phyloP scores from a whole-genome alignment of 2,329 filamentous ascomycete genomes.

The Colletotrichum musae region DNA sequence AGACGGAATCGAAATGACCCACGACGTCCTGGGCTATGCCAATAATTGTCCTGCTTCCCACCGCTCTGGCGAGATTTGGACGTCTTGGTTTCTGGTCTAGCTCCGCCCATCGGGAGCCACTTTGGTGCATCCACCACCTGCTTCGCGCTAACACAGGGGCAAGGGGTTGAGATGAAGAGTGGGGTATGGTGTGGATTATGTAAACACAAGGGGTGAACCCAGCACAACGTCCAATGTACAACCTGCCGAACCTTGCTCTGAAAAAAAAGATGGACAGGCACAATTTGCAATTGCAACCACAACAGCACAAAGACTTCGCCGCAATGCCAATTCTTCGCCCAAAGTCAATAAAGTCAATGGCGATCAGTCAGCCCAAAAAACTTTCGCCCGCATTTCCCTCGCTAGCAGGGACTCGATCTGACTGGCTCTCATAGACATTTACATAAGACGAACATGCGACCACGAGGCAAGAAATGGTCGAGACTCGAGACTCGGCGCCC shows the following conservation, averaged over 20 bases:
- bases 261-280: background rate
- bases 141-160: constrained; percentile 35
- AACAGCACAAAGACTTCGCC: constrained; percentile 1
- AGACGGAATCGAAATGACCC: constrained; percentile 20
- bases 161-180: constrained; percentile 36
- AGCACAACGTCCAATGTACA: no score
- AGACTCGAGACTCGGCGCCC: background rate
- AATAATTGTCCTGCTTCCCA: constrained; percentile 36
- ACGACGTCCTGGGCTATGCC: constrained; percentile 12
- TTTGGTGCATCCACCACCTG: constrained; percentile 36
- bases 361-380: constrained; percentile 24
- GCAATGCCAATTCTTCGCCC: constrained; percentile 7
- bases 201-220: constrained; percentile 5
- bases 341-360: constrained; percentile 4
- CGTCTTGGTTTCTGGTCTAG: constrained; percentile 45
- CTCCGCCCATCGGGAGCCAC: constrained; percentile 38
- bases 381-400: background rate
- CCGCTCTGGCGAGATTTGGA: constrained; percentile 46
- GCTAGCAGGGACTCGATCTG: background rate
- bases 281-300: background rate
- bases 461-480: background rate
- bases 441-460: constrained; percentile 18
- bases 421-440: background rate
- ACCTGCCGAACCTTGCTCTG: no score
- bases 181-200: background rate